phyloP scores from a whole-genome alignment of 1,284 basidiomycete species.

The Veloboletus limbatus region DNA sequence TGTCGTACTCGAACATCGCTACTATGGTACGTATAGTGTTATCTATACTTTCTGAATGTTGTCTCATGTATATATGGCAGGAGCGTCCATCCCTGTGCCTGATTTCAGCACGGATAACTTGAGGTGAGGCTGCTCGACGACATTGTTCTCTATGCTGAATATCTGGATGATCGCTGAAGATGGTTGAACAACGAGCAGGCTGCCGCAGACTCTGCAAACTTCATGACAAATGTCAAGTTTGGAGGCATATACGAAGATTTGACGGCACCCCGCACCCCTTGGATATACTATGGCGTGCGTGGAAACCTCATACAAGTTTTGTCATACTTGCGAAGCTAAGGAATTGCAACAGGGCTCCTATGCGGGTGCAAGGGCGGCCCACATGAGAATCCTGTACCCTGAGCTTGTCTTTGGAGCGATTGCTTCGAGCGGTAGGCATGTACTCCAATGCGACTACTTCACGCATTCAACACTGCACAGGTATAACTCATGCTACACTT shows the following conservation, averaged over 20 bases:
- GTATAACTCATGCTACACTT: conserved; percentile 70
- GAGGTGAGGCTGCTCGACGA: conserved; percentile 40
- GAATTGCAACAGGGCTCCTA: conserved; percentile 66
- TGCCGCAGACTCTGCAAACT: conserved; percentile 89
- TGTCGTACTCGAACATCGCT: conserved; percentile 91
- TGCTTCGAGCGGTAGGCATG: conserved; percentile 73
- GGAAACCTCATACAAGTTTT: background rate
- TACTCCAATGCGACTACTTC: background rate
- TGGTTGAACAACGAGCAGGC: conserved; percentile 90
- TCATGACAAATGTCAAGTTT: conserved; percentile 81
- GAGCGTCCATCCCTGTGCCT: conserved; percentile 75
- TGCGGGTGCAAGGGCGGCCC: conserved; percentile 91
- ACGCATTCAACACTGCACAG: conserved; percentile 34
- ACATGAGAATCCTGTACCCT: conserved; percentile 87
- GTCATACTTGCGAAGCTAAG: background rate
- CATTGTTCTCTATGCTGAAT: conserved; percentile 1
- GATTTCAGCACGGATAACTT: conserved; percentile 81
- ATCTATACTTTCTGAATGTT: background rate
- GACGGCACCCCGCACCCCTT: conserved; percentile 70
- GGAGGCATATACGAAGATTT: conserved; percentile 68
- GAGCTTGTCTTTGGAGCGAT: conserved; percentile 90
- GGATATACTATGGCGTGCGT: conserved; percentile 93
- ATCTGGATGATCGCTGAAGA: conserved; percentile 36
- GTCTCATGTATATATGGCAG: conserved; percentile 40
- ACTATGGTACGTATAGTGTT: conserved; percentile 56